Evolutionary conservation across 2,329 filamentous ascomycete species (phyloP).

Genomic region (Penicillium sp.): DNA sequence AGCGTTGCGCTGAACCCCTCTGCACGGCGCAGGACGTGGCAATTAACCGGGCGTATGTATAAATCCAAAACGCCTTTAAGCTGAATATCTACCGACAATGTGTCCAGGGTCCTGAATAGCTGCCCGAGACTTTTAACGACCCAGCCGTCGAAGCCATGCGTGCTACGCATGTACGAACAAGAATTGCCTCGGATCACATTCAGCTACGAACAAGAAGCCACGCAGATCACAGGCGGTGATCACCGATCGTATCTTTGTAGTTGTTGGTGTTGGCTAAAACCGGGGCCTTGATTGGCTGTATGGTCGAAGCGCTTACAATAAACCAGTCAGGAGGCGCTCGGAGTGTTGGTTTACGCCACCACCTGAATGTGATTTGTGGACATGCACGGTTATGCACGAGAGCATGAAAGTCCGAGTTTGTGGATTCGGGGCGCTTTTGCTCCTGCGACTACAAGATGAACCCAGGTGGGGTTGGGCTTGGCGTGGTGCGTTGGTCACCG

Average conservation of each 20-base stretch:
- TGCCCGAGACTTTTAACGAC: neutral
- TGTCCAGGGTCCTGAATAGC: neutral
- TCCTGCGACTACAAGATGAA: neutral
- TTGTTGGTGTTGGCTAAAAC: neutral
- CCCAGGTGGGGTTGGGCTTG: neutral
- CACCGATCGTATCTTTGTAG: neutral
- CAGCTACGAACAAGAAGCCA: neutral
- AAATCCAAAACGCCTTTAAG: neutral
- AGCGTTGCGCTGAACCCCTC: slow-evolving; percentile 46
- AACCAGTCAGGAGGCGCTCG: slow-evolving; percentile 7
- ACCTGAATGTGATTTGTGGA: slow-evolving; percentile 4
- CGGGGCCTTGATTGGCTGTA: neutral
- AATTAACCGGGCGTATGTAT: slow-evolving; percentile 26
- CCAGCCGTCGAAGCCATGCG: neutral
- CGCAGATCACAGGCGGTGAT: slow-evolving; percentile 5
- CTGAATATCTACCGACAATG: neutral
- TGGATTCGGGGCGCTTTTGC: neutral
- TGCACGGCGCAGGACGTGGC: slow-evolving; percentile 44
- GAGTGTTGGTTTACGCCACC: slow-evolving; percentile 13
- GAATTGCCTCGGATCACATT: neutral
- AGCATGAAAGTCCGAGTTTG: neutral
- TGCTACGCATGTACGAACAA: neutral
- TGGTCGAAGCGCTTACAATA: slow-evolving; percentile 8
- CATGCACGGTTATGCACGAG: slow-evolving; percentile 4
- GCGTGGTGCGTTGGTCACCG: slow-evolving; percentile 7